Evolutionary conservation across 129 eudicot genomes (phyloP), one percentile per base, ranked within the genome.

Genomic region (Oenanthe sinensis): DNA sequence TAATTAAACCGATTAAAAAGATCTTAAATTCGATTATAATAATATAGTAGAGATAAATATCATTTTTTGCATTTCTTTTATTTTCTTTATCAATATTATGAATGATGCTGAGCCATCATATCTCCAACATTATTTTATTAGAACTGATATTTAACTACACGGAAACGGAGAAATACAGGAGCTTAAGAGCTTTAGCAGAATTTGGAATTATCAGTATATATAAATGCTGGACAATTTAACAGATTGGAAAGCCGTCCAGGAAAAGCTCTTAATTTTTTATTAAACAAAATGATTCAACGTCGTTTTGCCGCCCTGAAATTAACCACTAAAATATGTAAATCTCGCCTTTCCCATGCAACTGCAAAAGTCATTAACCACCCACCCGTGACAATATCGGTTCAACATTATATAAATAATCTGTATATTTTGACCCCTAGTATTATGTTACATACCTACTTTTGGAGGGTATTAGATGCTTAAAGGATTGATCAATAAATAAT

Each of bases 341-440:
- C 40, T 63, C 39, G 40, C 39, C 8, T 2, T 13, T 65, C 42
- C 19, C 72, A 30, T 67, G 72, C 72, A 67, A 28, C 2, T 26
- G 20, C 72, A 30, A 30, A 67, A 26, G 72, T 67, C 72, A 67
- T 63, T 63, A 63, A 12, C 70, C 26, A 62, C 70, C 70, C 70
- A 62, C 70, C 39, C 70, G 37, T 11, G 70, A 60, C 68, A 60
- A 52, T 22, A 24, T 24, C 30, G 65, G 8, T 9, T 58, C 14
- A 22, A 58, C 13, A 22, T 58, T n/a, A n/a, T 13, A 22, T 58
- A 58, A 1, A 58, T n/a, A 67, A 28, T 33, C 42, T 12, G 3
- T 67, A 67, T 14, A 14, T 67, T 26, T 26, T 67, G 68, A 67
- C 72, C 6, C 10, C 1, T 30, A 0, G 42, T 13, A 67, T 67